Evolutionary conservation across 495 filamentous ascomycete species (phyloP), one percentile per base, ranked within the genome.

Genomic region (Aspergillus cristatus): DNA sequence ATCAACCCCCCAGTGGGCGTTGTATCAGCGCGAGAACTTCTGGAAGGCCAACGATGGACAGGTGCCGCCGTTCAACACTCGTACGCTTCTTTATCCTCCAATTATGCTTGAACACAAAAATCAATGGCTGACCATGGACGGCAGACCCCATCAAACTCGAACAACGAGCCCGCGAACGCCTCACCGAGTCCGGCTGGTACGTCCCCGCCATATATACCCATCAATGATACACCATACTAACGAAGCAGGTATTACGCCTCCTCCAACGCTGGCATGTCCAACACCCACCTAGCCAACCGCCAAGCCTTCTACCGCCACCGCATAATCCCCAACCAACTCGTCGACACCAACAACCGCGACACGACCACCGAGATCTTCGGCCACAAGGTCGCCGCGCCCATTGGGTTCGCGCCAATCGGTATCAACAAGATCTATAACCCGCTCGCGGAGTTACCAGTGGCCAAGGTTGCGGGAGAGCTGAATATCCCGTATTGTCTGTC

Each of bases 281-380:
- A 63, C 40, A 84, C 79, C 12, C 78, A 84, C 52, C 65, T 76
- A 1, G 73, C 74, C 10, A 84, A 82, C 54, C 70, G 79, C 2
- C 72, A 81, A 52, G 69, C 80, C 43, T 83, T 84, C 68, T 80
- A 70, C 63, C 71, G 76, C 1, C 79, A 80, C 58, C 67, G 74
- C 26, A 75, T 83, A 50, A 71, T 82, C 39, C 79, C 78, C 2
- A 66, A 66, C 14, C 71, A 69, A 53, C 67, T 82, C 5, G 69
- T 81, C 40, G 75, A 81, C 55, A 82, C 77, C 13, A 75, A 70
- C 43, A 44, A 42, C 13, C 68, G 76, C 6, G 76, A 81, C 48
- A 82, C 72, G 2, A 52, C 47, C 3, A 74, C 75, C 18, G 54
- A 51, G 8, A 77, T 84, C 41, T 83, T 80, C 59, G 75, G 75